Conservation (phyloP, 1,139 yeast genomes). For the Kurtzmaniella quercitrusa region DNA sequence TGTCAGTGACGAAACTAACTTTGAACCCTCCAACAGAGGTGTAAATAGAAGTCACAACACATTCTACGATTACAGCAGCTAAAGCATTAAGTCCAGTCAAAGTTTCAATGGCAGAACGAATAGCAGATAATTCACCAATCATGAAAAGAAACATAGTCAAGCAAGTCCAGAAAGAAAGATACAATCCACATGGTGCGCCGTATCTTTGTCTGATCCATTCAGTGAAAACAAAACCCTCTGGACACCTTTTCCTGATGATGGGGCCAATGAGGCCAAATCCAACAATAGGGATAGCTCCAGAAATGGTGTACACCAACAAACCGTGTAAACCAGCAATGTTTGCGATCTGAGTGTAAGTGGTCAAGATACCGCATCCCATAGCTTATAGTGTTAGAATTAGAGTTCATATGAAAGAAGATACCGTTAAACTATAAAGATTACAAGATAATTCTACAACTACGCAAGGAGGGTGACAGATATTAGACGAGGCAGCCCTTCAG, state of each 20-base stretch:
- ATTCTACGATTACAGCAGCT: constrained; percentile 81
- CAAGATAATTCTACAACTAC: not conserved
- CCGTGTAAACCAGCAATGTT: constrained; percentile 87
- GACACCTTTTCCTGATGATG: constrained; percentile 69
- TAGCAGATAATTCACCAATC: constrained; percentile 83
- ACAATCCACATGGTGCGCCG: constrained; percentile 69
- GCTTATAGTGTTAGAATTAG: constrained; percentile 35
- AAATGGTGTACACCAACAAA: constrained; percentile 71
- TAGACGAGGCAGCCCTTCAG: not conserved
- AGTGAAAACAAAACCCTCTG: constrained; percentile 88
- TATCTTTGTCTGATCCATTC: constrained; percentile 88
- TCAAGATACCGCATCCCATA: constrained; percentile 85
- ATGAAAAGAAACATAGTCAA: constrained; percentile 83
- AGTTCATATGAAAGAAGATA: too few species aligned
- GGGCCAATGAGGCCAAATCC: constrained; percentile 84
- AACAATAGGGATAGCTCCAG: constrained; percentile 80
- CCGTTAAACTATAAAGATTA: not conserved
- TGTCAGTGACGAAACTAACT: constrained; percentile 85
- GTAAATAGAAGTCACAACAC: constrained; percentile 82
- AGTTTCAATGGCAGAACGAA: constrained; percentile 70
- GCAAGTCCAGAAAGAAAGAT: constrained; percentile 76
- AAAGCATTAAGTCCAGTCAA: constrained; percentile 77
- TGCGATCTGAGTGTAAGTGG: constrained; percentile 85
- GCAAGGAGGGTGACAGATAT: not conserved
- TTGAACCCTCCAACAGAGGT: constrained; percentile 88